Evolutionary conservation across 2,329 filamentous ascomycete genomes (phyloP).

Genomic region (Phyllosticta citriasiana): DNA sequence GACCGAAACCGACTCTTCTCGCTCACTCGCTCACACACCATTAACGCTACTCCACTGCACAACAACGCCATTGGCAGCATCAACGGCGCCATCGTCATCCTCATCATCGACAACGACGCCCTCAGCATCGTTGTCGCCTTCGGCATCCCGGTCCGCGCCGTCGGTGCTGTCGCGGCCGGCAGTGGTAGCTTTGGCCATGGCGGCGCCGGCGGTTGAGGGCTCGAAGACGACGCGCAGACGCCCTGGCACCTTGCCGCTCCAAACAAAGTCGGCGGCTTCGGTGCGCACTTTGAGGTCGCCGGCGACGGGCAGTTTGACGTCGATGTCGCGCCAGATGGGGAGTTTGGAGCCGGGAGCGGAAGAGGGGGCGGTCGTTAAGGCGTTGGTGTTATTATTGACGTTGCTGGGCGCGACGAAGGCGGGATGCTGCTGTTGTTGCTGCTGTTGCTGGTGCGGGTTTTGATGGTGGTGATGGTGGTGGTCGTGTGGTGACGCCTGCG

Average conservation of each 20-base stretch:
- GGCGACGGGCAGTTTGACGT: slow-evolving; percentile 4
- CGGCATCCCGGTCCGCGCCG: background rate
- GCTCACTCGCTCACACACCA: background rate
- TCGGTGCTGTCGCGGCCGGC: background rate
- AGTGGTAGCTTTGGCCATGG: too few species aligned
- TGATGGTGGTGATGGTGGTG: background rate
- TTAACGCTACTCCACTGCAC: background rate
- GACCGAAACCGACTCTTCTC: too few species aligned
- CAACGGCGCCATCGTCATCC: background rate
- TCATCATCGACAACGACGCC: background rate
- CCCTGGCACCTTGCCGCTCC: slow-evolving; percentile 2
- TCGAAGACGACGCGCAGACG: slow-evolving; percentile 5
- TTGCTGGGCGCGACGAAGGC: background rate
- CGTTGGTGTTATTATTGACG: background rate
- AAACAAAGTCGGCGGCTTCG: slow-evolving; percentile 4
- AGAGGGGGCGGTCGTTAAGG: background rate
- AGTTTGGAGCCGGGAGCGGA: background rate
- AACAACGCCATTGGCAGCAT: background rate
- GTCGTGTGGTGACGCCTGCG: background rate
- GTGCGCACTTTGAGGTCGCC: slow-evolving; percentile 7
- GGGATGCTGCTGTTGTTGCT: background rate
- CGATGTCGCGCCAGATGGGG: slow-evolving; percentile 5
- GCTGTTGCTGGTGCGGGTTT: background rate
- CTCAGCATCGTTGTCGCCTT: background rate
- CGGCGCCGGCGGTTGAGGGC: background rate